These are phyloP conservation scores for Avena atlantica DNA, from an alignment of 176 grass and related monocot genomes.

Conservation along the genomic window DNA sequence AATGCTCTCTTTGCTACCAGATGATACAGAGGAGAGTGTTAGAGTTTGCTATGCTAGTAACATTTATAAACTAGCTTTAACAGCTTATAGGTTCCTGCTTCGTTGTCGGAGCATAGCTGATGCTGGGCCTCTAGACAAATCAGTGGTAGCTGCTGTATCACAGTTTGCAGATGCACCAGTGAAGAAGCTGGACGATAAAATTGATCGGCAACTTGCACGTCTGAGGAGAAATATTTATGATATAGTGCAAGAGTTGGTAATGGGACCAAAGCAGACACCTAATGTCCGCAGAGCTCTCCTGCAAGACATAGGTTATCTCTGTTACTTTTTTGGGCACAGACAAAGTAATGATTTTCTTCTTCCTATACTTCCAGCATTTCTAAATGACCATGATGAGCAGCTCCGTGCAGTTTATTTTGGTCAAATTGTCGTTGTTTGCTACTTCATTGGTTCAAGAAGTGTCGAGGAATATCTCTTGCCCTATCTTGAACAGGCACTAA, in stretches of 20 bases:
- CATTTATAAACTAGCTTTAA: conserved; percentile 92
- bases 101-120: conserved; percentile 58
- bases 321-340: conserved; percentile 93
- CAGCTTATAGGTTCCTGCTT: conserved; percentile 87
- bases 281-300: conserved; percentile 92
- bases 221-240: conserved; percentile 86
- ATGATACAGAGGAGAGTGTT: conserved; percentile 98
- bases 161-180: conserved; percentile 51
- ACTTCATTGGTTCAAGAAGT: conserved; percentile 95
- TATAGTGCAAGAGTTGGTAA: conserved; percentile 96
- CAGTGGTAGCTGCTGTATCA: conserved; percentile 37
- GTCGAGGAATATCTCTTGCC: conserved; percentile 98
- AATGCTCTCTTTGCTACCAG: conserved; percentile 94
- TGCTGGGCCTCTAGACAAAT: conserved; percentile 60
- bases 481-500: conserved; percentile 94
- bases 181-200: conserved; percentile 52
- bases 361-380: conserved; percentile 93
- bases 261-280: conserved; percentile 86
- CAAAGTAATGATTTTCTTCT: conserved; percentile 98
- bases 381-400: conserved; percentile 93
- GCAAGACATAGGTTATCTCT: conserved; percentile 84
- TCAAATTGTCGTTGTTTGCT: conserved; percentile 89
- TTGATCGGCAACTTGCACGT: conserved; percentile 56
- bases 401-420: conserved; percentile 87
- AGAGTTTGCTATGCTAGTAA: conserved; percentile 98